A percentile compares a stretch with the other conserved stretches of the same genome.
These are phyloP conservation scores for Pyricularia pennisetigena DNA, from an alignment of 2,329 filamentous ascomycete genomes.

Conservation along the genomic window DNA sequence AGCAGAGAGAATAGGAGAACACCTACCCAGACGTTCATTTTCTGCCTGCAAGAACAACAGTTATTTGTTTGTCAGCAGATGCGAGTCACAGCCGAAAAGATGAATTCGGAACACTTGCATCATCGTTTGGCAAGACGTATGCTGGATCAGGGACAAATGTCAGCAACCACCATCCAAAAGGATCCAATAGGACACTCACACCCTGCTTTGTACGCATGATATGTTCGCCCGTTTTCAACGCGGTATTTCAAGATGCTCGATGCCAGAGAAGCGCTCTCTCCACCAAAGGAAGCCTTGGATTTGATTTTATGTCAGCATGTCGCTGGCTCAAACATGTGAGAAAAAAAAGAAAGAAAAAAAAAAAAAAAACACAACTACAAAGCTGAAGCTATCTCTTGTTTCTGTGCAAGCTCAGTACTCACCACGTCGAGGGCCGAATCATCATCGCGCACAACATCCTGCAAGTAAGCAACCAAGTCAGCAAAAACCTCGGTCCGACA, in stretches of 20 bases:
- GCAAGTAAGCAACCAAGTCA: background rate
- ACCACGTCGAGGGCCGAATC: conserved; percentile 1
- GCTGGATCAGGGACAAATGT: background rate
- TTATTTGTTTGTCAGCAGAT: background rate
- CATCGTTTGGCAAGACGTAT: background rate
- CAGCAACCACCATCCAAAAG: background rate
- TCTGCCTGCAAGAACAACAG: background rate
- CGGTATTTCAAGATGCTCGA: conserved; percentile 3
- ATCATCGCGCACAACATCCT: background rate
- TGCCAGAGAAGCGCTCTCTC: background rate
- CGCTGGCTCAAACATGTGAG: no score
- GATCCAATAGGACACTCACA: background rate
- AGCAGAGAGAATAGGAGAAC: background rate
- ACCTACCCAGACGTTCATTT: conserved; percentile 3
- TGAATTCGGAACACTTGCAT: background rate
- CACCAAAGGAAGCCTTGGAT: background rate
- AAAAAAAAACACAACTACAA: no score
- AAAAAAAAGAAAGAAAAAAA: no score
- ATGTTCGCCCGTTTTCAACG: conserved; percentile 3
- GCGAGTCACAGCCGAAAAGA: background rate
- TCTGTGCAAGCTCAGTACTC: background rate
- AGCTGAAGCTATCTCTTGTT: background rate
- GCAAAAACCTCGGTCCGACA: background rate
- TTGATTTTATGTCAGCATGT: background rate
- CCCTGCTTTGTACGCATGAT: conserved; percentile 3